Evolutionary conservation across 2,329 filamentous ascomycete genomes (phyloP), one percentile per base, ranked within the genome.

Genomic region (Ophiostoma ulmi): DNA sequence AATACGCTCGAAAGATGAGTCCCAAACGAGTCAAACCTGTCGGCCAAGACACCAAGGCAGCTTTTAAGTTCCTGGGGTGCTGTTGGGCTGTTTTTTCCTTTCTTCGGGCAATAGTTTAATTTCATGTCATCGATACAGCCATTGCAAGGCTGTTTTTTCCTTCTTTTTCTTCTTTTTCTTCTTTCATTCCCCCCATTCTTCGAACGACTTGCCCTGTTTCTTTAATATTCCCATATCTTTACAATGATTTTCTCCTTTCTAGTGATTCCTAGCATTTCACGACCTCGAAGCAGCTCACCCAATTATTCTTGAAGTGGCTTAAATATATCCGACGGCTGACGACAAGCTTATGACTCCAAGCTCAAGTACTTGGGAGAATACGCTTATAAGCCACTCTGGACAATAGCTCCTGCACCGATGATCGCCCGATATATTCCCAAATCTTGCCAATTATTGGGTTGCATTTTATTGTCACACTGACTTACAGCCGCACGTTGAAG

Each of bases 31-130:
- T 13, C 52, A 58, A 58, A 22, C 13, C 52, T 58, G 22, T 14
- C 26, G 61, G 58, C 61, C 61, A 64, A 64, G 61, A 64, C 61
- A 64, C 61, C 61, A 3, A 64, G 61, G 61, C 61, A 14, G 61
- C 61, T 64, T 64, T 64, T 1, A n/a, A 22, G 52, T 4, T 26
- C 13, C 22, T 26, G 44, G 44, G 17, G 44, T 48, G 17, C 44
- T 3, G 44, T 48, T 48, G 44, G 44, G 44, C 44, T 48, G 44
- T 48, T 48, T 48, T 48, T 20, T 48, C 17, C n/a, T 31, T 58
- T 2, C 5, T 58, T 58, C 13, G 52, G 48, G n/a, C n/a, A 14
- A 8, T 31, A 26, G 44, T 20, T 48, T 48, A 2, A 17, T 48
- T 48, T 48, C 44, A 20, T 26, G 52, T 14, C 22, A 13, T 14